Conservation (phyloP, 169 alveolate species). For the Plasmodium relictum region DNA sequence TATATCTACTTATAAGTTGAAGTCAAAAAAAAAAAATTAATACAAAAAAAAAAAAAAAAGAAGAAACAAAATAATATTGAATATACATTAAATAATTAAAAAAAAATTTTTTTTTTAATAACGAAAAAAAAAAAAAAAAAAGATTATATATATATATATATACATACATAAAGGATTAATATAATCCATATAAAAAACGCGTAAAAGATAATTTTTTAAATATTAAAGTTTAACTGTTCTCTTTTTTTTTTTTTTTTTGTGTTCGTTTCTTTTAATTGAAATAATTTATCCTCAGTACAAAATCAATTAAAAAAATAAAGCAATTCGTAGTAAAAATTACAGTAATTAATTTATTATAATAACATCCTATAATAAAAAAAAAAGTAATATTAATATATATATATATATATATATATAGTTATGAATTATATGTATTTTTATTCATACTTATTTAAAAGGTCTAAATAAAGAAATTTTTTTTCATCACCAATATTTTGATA, state of each 20-base stretch:
- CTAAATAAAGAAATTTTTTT: conserved; percentile 58
- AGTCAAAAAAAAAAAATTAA: conserved; percentile 7
- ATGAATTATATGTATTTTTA: not conserved
- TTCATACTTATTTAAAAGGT: conserved; percentile 48
- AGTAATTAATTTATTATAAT: not conserved
- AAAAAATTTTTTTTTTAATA: not conserved
- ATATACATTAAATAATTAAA: not conserved
- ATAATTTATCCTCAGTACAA: too few species aligned
- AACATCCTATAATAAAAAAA: not conserved
- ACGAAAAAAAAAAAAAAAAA: conserved; percentile 10
- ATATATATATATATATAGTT: not conserved
- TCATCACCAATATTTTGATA: conserved; percentile 74
- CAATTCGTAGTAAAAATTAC: too few species aligned
- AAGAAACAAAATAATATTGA: not conserved
- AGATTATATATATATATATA: too few species aligned
- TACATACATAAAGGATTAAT: too few species aligned
- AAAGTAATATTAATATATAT: not conserved
- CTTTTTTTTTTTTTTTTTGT: too few species aligned
- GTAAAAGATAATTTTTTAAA: too few species aligned
- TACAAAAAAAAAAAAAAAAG: not conserved
- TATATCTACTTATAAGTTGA: not conserved
- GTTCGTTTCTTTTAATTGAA: too few species aligned
- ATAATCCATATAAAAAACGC: too few species aligned
- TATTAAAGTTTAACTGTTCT: too few species aligned
- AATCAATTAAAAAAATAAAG: too few species aligned